Conservation (phyloP, 768 basidiomycete genomes). For the Termitomyces sp. region DNA sequence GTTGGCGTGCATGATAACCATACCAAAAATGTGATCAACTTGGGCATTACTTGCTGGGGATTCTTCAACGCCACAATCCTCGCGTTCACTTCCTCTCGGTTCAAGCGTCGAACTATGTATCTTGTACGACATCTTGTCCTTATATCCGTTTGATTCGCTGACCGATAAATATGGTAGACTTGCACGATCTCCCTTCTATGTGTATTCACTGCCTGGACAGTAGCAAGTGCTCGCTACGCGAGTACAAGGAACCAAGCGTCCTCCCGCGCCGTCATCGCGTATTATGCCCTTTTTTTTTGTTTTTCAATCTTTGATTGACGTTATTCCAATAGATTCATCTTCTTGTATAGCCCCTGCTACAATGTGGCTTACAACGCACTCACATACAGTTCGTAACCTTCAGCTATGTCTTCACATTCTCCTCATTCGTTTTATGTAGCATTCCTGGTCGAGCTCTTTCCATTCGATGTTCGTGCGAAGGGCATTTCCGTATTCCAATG, state of each 20-base stretch:
- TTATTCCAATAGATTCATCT: conserved; percentile 42
- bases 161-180: conserved; percentile 24
- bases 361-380: conserved; percentile 56
- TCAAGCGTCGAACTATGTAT: conserved; percentile 46
- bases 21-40: conserved; percentile 54
- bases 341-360: conserved; percentile 53
- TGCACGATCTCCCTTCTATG: conserved; percentile 46
- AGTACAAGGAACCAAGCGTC: conserved; percentile 39
- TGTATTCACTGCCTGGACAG: conserved; percentile 54
- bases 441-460: conserved; percentile 67
- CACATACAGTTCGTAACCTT: conserved; percentile 37
- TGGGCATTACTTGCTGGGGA: conserved; percentile 52
- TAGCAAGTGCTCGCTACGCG: conserved; percentile 46
- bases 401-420: conserved; percentile 21
- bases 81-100: conserved; percentile 45
- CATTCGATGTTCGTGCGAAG: conserved; percentile 57
- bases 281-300: conserved; percentile 9
- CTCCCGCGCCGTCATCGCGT: conserved; percentile 50
- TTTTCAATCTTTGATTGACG: not conserved
- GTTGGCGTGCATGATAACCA: conserved; percentile 48
- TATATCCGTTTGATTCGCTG: not conserved
- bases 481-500: conserved; percentile 62
- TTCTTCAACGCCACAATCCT: conserved; percentile 49
- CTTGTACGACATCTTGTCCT: conserved; percentile 29
- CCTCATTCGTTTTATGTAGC: conserved; percentile 37